phyloP scores from a whole-genome alignment of 2,329 filamentous ascomycete species.

The Fusarium newnesense region DNA sequence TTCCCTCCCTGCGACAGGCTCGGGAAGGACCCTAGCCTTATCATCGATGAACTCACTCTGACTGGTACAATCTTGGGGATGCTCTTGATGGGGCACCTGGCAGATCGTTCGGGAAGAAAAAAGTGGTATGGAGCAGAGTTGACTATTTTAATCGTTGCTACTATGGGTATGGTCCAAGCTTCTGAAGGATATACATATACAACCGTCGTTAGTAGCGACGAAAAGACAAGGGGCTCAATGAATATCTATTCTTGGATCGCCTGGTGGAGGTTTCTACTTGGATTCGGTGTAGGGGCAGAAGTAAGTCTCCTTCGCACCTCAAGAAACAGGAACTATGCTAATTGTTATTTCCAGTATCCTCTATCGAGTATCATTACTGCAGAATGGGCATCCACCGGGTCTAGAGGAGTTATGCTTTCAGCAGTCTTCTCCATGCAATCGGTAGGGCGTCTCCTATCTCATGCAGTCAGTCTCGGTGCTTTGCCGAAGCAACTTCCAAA shows the following conservation, averaged over 20 bases:
- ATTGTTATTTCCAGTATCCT: not conserved
- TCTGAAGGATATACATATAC: slow-evolving; percentile 15
- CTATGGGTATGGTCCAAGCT: slow-evolving; percentile 23
- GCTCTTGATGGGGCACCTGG: slow-evolving; percentile 19
- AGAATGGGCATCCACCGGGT: slow-evolving; percentile 5
- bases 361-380: slow-evolving; percentile 4
- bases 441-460: not conserved
- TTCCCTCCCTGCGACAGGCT: not conserved
- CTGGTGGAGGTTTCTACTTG: slow-evolving; percentile 19
- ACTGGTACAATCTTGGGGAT: slow-evolving; percentile 23
- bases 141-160: slow-evolving; percentile 10
- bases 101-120: slow-evolving; percentile 11
- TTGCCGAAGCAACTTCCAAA: not conserved
- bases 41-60: slow-evolving; percentile 23
- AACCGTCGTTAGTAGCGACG: not conserved
- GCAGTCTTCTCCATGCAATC: slow-evolving; percentile 14
- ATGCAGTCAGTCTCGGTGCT: slow-evolving; percentile 1
- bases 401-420: slow-evolving; percentile 1
- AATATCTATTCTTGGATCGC: slow-evolving; percentile 26
- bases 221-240: slow-evolving; percentile 7
- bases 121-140: slow-evolving; percentile 24
- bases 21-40: not conserved
- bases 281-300: slow-evolving; percentile 25
- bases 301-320: not conserved
- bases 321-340: not conserved